phyloP scores from a whole-genome alignment of 306 rosid genomes.

The Quercus robur region DNA sequence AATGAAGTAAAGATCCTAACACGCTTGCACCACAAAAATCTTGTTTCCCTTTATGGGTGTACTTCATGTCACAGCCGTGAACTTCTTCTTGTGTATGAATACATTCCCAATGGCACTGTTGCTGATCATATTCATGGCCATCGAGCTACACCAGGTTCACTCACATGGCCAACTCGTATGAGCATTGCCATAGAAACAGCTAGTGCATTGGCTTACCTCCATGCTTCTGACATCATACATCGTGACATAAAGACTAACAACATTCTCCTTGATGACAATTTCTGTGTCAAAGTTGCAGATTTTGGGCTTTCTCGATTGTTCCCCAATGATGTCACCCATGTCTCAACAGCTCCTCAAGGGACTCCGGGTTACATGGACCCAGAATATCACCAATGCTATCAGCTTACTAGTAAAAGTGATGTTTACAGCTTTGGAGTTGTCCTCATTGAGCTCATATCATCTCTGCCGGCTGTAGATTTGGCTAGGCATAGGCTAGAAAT shows the following conservation, averaged over 20 bases:
- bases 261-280: slow-evolving; percentile 54
- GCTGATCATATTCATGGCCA: slow-evolving; percentile 76
- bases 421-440: slow-evolving; percentile 78
- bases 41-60: slow-evolving; percentile 75
- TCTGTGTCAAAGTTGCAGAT: slow-evolving; percentile 68
- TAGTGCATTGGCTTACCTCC: slow-evolving; percentile 60
- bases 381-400: slow-evolving; percentile 58
- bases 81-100: slow-evolving; percentile 74
- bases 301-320: slow-evolving; percentile 72
- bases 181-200: slow-evolving; percentile 73
- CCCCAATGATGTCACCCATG: slow-evolving; percentile 56
- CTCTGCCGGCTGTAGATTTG: slow-evolving; percentile 59
- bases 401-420: slow-evolving; percentile 71
- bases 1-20: slow-evolving; percentile 64
- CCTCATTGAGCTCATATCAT: slow-evolving; percentile 63
- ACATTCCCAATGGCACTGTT: slow-evolving; percentile 67
- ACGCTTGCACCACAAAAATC: slow-evolving; percentile 53
- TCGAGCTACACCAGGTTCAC: slow-evolving; percentile 25
- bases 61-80: slow-evolving; percentile 58
- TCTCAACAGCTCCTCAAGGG: slow-evolving; percentile 82
- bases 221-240: slow-evolving; percentile 69
- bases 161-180: slow-evolving; percentile 58
- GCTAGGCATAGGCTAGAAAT: slow-evolving; percentile 58
- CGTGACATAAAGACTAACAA: slow-evolving; percentile 77
- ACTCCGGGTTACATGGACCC: slow-evolving; percentile 82